Base-by-base conservation (phyloP, 75 land plant genomes). In the Pinus tabuliformis region DNA sequence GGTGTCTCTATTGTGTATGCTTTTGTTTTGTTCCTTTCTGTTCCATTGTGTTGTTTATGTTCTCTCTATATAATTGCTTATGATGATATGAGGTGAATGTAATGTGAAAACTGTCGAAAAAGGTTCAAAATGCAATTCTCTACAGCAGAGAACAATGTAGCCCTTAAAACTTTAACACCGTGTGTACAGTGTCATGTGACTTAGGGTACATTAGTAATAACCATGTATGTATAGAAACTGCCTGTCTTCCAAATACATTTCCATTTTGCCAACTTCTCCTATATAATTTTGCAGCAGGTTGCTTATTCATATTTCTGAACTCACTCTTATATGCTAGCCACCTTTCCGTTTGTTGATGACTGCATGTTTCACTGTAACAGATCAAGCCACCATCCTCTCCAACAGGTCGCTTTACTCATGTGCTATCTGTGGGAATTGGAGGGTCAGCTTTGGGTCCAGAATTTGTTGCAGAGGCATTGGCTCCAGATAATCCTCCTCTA, bases 401-500 rank as follows among this genome's bases (percentile, higher is more conserved):
- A 59, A 87, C 68, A 21, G 98, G 85, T 37, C 88, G 90, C n/a
- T 95, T 95, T 86, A 95, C 94, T 7, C 94, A 91, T 58, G 79
- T 95, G 3, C 85, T 95, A 37, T 95, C 98, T 58, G 92, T 95
- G 57, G 98, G 98, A 37, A 95, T 95, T 83, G 98, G 98, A 73
- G 98, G 98, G 64, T 93, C 98, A 62, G 96, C 98, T 72, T 80
- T 95, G 59, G 98, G 98, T 21, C 98, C 98, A 30, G 94, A 95
- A 68, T 95, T 95, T 90, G 98, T 95, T 70, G 97, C 98, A 57
- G 98, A 95, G 82, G 98, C 98, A 76, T 82, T 95, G 78, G 97
- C 97, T 66, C 98, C 98, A 42, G 98, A 95, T 61, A 95, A 95
- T 78, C 98, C 98, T 77, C 97, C 97, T 79, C 87, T 95, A 6